Base-by-base conservation (phyloP, 2,329 filamentous ascomycete species). In the Fonsecaea nubica region DNA sequence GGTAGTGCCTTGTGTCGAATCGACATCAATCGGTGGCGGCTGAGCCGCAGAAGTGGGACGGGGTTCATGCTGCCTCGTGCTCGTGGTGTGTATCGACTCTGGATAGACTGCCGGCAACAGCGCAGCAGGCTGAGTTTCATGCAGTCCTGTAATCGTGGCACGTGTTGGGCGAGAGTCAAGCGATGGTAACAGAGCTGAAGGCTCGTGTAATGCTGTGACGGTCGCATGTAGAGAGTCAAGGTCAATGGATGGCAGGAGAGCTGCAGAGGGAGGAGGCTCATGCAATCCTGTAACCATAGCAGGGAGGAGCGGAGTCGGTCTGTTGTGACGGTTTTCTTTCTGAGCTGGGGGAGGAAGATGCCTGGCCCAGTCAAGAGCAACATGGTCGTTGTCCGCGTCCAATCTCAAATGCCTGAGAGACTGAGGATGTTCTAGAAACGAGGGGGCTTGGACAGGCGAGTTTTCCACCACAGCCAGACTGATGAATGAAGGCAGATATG, bases 191-290 rank as follows among this genome's bases (percentile, higher is more conserved):
- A 25, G 45, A 25, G 45, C 45, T 13, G 45, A 21, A 50, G 21
- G 18, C 25, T 50, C 45, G 25, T 50, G 45, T 12, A 25, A 12
- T 21, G 18, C 45, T 50, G 45, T 3, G 12, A 50, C 45, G 6
- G 10, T 21, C 9, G 45, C 18, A 40, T 21, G 58, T 40, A 48
- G 35, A 13, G 58, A 64, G 33, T 84, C 83, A 35, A 83, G 80
- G 69, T 85, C 85, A 62, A 89, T 89, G 3, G 85, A 85, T 5
- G 87, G 87, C 56, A 89, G 83, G 6, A 89, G 76, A 12, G 84
- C 83, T 54, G 85, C 85, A 74, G 88, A 85, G 8, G 86, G 86
- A 13, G 87, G 87, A 2, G 87, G 87, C 68, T 89, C 86, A 75
- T 89, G 86, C 52, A 89, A 76, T 7, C 86, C 86, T 72, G 87